Evolutionary conservation across 2,329 filamentous ascomycete species (phyloP), one percentile per base, ranked within the genome.

Genomic region (Daldinia sp.): DNA sequence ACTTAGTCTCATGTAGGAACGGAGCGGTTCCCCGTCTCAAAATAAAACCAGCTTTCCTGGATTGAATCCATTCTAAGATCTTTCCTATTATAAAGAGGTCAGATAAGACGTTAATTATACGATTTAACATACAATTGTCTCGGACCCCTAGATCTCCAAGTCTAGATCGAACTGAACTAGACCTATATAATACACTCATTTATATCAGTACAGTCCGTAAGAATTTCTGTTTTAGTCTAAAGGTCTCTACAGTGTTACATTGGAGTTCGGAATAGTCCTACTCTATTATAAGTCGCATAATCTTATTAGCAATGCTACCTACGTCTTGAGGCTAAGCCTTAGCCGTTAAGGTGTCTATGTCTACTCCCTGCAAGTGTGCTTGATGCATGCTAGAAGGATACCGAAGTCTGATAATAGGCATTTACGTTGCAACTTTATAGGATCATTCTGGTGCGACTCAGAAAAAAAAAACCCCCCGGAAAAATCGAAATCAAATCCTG

Each of bases 11-110:
- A 45, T 45, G 39, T 45, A 45, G 39, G 39, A 25, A 45, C 39
- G 39, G 39, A 45, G 39, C n/a, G 39, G 39, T 45, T 45, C 39
- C 39, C 39, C 39, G 39, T 45, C 39, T 21, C 39, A 45, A 27
- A 13, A 4, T 5, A 25, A 45, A n/a, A 45, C 13, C 21, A 11
- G 39, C 21, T 25, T 45, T 8, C 39, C 15, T 8, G 11, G 39
- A 27, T 15, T 21, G 21, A 45, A 15, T 21, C 39, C 39, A n/a
- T 43, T 43, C 19, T 45, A 27, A 43, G 21, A 43, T 23, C 23
- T 43, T 2, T 21, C 39, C 2, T 43, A n/a, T n/a, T 21, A 23
- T 13, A 43, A 9, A 43, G 4, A 9, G 39, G 19, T 21, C 13
- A 8, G 19, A 19, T 45, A 45, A 23, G 27, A 45, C 21, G 39